These are phyloP conservation scores for Termitomyces sp. DNA, from an alignment of 1,284 basidiomycete genomes.

Conservation along the genomic window DNA sequence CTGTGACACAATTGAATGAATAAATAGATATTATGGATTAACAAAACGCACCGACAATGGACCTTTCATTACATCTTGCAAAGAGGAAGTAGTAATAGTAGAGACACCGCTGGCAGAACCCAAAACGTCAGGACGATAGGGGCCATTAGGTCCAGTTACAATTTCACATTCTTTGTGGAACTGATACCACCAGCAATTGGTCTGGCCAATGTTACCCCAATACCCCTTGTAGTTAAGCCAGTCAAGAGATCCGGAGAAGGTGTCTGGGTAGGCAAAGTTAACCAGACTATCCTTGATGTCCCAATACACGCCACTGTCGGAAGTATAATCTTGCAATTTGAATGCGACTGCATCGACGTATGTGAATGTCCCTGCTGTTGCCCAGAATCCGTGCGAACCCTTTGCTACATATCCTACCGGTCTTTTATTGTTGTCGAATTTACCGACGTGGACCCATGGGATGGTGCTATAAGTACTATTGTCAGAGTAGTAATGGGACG, in stretches of 20 bases:
- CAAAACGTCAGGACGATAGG: constrained; percentile 13
- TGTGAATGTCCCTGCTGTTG: constrained; percentile 17
- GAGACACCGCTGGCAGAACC: constrained; percentile 6
- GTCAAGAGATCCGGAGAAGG: constrained; percentile 9
- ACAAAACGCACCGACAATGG: constrained; percentile 11
- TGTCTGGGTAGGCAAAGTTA: constrained; percentile 11
- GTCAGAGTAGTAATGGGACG: neutral
- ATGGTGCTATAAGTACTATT: constrained; percentile 9
- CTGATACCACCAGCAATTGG: constrained; percentile 16
- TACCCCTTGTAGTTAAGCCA: constrained; percentile 19
- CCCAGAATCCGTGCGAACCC: constrained; percentile 19
- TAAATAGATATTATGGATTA: neutral
- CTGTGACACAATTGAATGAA: neutral
- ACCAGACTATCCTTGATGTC: constrained; percentile 15
- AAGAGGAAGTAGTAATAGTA: neutral
- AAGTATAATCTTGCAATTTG: constrained; percentile 14
- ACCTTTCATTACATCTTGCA: constrained; percentile 5
- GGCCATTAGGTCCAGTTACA: constrained; percentile 15
- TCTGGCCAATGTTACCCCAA: constrained; percentile 17
- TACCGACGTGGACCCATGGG: constrained; percentile 13
- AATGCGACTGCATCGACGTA: constrained; percentile 15
- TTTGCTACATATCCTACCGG: constrained; percentile 17
- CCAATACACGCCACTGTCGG: constrained; percentile 16
- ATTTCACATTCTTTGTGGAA: constrained; percentile 15
- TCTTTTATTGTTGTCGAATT: constrained; percentile 17